A percentile compares a stretch with the other conserved stretches of the same genome.
phyloP scores from a whole-genome alignment of 2,329 filamentous ascomycete species.

The Zasmidium cellare region DNA sequence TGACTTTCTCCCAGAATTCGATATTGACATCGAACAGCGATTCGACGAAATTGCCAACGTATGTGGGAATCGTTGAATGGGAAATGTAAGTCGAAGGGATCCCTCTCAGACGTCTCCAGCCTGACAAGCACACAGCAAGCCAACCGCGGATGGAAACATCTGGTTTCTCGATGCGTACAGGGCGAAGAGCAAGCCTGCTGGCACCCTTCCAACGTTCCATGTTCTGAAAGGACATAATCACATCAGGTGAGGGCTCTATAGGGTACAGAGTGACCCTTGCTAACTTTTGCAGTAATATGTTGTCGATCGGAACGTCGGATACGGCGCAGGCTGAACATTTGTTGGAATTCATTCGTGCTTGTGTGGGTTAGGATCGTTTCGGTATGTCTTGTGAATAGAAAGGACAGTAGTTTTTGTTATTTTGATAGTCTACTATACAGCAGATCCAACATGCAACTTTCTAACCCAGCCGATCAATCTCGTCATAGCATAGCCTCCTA shows the following conservation, averaged over 20 bases:
- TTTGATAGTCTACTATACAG: no score
- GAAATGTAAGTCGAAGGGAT: neutral
- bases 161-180: neutral
- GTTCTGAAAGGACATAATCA: neutral
- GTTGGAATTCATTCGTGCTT: neutral
- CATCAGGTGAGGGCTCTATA: neutral
- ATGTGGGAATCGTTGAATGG: neutral
- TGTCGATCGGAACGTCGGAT: neutral
- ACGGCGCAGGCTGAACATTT: neutral
- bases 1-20: neutral
- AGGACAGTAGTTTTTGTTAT: no score
- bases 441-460: no score
- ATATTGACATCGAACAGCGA: neutral
- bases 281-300: neutral
- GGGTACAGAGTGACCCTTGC: neutral
- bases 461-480: no score
- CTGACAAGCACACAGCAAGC: neutral
- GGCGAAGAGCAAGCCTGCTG: neutral
- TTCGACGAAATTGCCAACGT: neutral
- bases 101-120: neutral
- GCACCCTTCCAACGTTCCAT: neutral
- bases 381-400: no score
- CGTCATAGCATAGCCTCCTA: no score
- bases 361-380: neutral
- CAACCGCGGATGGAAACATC: neutral